A percentile compares a stretch with the other conserved stretches of the same genome.
Evolutionary conservation across 805 yeast genomes (phyloP).

Genomic region (Candida schatavii): DNA sequence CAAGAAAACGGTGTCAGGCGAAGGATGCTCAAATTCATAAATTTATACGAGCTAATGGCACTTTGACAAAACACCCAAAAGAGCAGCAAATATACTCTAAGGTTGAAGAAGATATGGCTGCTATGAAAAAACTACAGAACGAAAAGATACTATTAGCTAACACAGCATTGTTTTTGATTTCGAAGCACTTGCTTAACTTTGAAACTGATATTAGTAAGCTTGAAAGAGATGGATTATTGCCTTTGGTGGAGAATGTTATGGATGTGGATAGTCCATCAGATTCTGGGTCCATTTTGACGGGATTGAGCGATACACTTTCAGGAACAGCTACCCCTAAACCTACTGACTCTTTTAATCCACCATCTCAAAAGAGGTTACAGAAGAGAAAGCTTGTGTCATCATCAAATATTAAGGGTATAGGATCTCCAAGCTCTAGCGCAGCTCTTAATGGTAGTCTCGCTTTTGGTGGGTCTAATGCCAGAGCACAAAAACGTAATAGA

Average conservation of each 20-base stretch:
- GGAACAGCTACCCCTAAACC: slow-evolving; percentile 29
- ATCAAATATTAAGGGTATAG: not conserved
- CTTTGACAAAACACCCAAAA: slow-evolving; percentile 75
- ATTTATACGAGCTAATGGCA: slow-evolving; percentile 78
- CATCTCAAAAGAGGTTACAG: slow-evolving; percentile 18
- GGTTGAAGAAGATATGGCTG: slow-evolving; percentile 64
- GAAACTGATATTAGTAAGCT: slow-evolving; percentile 74
- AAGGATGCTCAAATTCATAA: slow-evolving; percentile 82
- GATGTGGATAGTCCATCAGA: slow-evolving; percentile 18
- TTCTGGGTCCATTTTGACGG: slow-evolving; percentile 10
- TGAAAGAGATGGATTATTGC: slow-evolving; percentile 78
- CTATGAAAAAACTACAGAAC: slow-evolving; percentile 61
- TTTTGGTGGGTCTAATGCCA: not conserved
- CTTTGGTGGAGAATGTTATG: slow-evolving; percentile 41
- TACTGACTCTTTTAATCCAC: slow-evolving; percentile 10
- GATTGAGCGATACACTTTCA: slow-evolving; percentile 23
- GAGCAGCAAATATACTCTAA: slow-evolving; percentile 66
- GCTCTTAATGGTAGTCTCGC: not conserved
- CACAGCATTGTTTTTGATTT: slow-evolving; percentile 73
- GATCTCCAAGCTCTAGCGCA: no score
- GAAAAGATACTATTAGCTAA: slow-evolving; percentile 79
- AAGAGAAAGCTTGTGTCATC: slow-evolving; percentile 21
- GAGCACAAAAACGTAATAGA: slow-evolving; percentile 11
- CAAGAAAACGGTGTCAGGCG: slow-evolving; percentile 61
- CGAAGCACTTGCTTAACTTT: slow-evolving; percentile 70